Percentiles rank a stretch among this genome's conserved stretches.
phyloP scores from a whole-genome alignment of 306 rosid species.

The Pyrus bretschneideri region DNA sequence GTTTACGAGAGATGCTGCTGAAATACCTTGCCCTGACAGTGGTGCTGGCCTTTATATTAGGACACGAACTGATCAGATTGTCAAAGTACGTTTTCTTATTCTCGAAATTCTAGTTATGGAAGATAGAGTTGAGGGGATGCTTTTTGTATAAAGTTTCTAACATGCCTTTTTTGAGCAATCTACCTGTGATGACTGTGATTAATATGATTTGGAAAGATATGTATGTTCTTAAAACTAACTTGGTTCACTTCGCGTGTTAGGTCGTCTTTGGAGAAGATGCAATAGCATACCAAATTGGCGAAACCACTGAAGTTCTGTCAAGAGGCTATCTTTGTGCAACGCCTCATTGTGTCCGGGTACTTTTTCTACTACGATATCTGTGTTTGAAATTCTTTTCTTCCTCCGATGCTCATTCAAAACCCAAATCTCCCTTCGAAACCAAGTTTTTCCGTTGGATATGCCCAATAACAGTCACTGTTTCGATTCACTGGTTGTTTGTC shows the following conservation, averaged over 20 bases:
- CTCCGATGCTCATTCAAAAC: neutral
- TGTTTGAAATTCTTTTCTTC: neutral
- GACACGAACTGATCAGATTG: conserved; percentile 73
- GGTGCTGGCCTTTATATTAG: conserved; percentile 79
- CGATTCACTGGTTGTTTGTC: conserved; percentile 3
- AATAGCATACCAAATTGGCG: conserved; percentile 95
- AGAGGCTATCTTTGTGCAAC: conserved; percentile 92
- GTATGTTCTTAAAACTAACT: neutral
- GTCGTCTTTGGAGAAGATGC: conserved; percentile 76
- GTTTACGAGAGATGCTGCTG: conserved; percentile 63
- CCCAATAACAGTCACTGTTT: neutral
- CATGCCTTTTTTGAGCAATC: no score
- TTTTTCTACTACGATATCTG: neutral
- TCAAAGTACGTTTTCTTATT: conserved; percentile 53
- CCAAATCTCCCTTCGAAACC: neutral
- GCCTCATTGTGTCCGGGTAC: conserved; percentile 93
- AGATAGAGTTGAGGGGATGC: neutral
- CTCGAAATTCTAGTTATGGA: conserved; percentile 13
- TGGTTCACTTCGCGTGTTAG: conserved; percentile 24
- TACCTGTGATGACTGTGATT: neutral
- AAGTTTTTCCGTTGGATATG: neutral
- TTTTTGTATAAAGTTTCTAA: no score
- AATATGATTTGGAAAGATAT: neutral
- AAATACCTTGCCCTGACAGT: conserved; percentile 78
- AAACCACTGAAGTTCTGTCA: conserved; percentile 87